Evolutionary conservation across 805 yeast species (phyloP), one percentile per base, ranked within the genome.

Genomic region (Candida palmyrensis): DNA sequence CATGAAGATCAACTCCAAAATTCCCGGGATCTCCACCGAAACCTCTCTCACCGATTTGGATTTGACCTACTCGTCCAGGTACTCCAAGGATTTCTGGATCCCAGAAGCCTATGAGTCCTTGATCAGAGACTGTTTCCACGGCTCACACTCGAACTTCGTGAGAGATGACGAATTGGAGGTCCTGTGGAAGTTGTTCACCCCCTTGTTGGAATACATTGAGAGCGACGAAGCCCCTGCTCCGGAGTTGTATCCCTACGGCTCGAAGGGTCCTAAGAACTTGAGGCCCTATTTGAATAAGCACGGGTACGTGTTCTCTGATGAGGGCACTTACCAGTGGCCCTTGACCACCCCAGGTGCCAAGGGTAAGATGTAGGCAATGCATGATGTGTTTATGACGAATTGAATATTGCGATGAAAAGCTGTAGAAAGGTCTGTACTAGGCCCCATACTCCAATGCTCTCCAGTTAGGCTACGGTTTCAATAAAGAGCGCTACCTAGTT

Each of bases 51-150:
- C 96, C 18, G 97, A 90, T 55, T 76, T 92, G 51, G 96, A 92
- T 56, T 71, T 92, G 53, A 83, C 94, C 22, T 92, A 92, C 59
- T 65, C 80, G 35, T 68, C 71, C 32, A 78, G 97, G 55, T 92
- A 82, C 67, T 65, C 71, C 18, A 68, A 83, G 43, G 82, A 86
- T 54, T 82, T 86, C 65, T 83, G 92, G 81, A 89, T 92, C 51
- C 97, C 98, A 28, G 96, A 90, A 69, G 97, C 97, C 26, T 92
- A 92, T 61, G 98, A 92, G 68, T 83, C 96, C 1, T 76, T 92
- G 48, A 86, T 92, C 49, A 78, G 94, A 61, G 97, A 92, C 61
- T 84, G 90, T 42, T 62, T 82, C 54, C 73, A 77, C 46, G 97
- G 94, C 37, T 95, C 89, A 62, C 98, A 92, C 65, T 84, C 97